A percentile compares a stretch with the other conserved stretches of the same genome.
Evolutionary conservation across 371 early-diverging fungal genomes (phyloP).

Genomic region (Apophysomyces ossiformis): DNA sequence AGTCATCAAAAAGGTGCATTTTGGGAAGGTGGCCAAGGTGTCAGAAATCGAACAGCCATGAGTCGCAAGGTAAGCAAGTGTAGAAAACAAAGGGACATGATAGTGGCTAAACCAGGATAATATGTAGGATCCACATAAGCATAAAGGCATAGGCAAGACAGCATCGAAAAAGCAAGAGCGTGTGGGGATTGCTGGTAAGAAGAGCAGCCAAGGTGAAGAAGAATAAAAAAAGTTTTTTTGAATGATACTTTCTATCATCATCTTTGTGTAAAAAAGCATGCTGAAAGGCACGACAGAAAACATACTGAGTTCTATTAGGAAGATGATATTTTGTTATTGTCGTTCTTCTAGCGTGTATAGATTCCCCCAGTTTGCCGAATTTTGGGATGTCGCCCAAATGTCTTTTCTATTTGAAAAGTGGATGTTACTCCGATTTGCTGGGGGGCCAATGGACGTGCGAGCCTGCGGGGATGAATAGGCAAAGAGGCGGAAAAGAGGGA

Average conservation of each 20-base stretch:
- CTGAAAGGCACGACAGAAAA: not conserved
- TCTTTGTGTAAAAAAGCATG: not conserved
- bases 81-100: not conserved
- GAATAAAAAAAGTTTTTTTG: conserved; percentile 14
- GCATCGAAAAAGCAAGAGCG: conserved; percentile 61
- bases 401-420: not conserved
- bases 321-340: too few relatives aligned
- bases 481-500: too few relatives aligned
- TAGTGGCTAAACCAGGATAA: not conserved
- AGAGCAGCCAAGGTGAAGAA: conserved; percentile 20
- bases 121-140: conserved; percentile 51
- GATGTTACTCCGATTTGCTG: not conserved
- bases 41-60: conserved; percentile 82
- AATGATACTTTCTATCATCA: not conserved
- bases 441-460: not conserved
- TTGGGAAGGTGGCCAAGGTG: conserved; percentile 99
- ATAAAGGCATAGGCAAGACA: conserved; percentile 54
- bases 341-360: too few relatives aligned
- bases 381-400: not conserved
- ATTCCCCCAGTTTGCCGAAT: not conserved
- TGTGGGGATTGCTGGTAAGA: conserved; percentile 51
- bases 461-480: not conserved
- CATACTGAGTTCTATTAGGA: too few relatives aligned
- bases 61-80: conserved; percentile 75
- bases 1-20: conserved; percentile 63